phyloP scores from a whole-genome alignment of 192 early-diverging fungal species.

The Coemansia sp. region DNA sequence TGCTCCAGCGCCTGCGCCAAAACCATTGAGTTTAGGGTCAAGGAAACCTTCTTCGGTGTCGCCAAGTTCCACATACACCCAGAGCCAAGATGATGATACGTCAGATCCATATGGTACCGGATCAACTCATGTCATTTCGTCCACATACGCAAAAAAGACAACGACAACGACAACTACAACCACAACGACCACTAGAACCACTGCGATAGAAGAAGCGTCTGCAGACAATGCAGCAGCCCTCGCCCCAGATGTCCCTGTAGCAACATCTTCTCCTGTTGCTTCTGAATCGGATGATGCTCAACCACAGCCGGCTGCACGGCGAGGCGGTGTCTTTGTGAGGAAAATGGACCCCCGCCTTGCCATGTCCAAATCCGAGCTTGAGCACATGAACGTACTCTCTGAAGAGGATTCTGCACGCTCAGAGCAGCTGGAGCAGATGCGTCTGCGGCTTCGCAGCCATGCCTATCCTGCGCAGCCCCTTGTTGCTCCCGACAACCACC shows the following conservation, averaged over 20 bases:
- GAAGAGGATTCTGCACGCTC: conserved; percentile 52
- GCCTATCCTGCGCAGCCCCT: conserved; percentile 15
- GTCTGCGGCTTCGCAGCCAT: conserved; percentile 30
- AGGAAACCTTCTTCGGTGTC: neutral
- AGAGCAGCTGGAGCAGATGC: conserved; percentile 54
- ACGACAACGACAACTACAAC: conserved; percentile 7
- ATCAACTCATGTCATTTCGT: neutral
- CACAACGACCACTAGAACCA: neutral
- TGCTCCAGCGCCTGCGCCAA: conserved; percentile 30
- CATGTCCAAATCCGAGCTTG: conserved; percentile 50
- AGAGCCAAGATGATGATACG: neutral
- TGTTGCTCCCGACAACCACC: conserved; percentile 31
- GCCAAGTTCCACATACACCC: neutral
- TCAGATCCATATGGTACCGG: neutral
- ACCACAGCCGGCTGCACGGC: neutral
- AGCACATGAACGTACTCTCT: conserved; percentile 45
- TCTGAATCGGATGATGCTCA: neutral
- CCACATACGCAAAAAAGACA: conserved; percentile 4
- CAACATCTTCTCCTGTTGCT: neutral
- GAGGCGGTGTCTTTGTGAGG: conserved; percentile 47
- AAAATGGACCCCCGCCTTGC: conserved; percentile 49
- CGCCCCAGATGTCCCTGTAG: neutral
- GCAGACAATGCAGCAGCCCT: neutral
- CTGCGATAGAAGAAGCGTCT: neutral
- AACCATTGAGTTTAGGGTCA: conserved; percentile 22